phyloP scores from a whole-genome alignment of 805 yeast species.

The Candida patagonica region DNA sequence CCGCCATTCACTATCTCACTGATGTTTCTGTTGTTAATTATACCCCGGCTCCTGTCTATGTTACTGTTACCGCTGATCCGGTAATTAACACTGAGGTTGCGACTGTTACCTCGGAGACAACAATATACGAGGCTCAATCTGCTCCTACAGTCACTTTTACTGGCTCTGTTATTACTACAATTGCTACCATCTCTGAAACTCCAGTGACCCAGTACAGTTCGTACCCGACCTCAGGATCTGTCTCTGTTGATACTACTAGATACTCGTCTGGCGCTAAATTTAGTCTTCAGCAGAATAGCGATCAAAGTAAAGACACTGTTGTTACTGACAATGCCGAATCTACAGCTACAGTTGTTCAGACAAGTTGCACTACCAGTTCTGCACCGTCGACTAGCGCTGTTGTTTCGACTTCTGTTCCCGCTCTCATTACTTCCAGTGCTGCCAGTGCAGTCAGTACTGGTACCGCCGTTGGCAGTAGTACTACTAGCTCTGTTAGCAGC shows the following conservation, averaged over 20 bases:
- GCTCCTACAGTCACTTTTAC: conserved; percentile 26
- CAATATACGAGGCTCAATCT: conserved; percentile 25
- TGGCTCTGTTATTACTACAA: conserved; percentile 24
- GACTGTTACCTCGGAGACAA: conserved; percentile 21
- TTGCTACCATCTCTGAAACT: conserved; percentile 23
- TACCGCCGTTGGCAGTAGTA: not conserved
- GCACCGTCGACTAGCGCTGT: conserved; percentile 7
- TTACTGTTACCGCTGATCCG: conserved; percentile 11
- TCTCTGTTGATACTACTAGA: conserved; percentile 26
- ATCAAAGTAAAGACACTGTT: too few relatives aligned
- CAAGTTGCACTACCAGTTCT: conserved; percentile 10
- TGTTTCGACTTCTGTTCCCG: conserved; percentile 3
- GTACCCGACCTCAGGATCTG: conserved; percentile 24
- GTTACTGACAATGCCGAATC: not conserved
- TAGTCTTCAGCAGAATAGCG: too few relatives aligned
- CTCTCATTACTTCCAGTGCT: not conserved
- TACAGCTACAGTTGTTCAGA: conserved; percentile 18
- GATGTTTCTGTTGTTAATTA: conserved; percentile 14
- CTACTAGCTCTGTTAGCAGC: not conserved
- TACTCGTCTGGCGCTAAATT: too few relatives aligned
- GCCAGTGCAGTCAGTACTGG: not conserved
- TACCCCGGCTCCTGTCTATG: conserved; percentile 11
- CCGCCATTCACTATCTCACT: conserved; percentile 3
- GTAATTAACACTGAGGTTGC: conserved; percentile 13
- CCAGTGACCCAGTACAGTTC: conserved; percentile 27